phyloP scores from a whole-genome alignment of 1,284 basidiomycete genomes.

The Sphaerobolus stellatus region DNA sequence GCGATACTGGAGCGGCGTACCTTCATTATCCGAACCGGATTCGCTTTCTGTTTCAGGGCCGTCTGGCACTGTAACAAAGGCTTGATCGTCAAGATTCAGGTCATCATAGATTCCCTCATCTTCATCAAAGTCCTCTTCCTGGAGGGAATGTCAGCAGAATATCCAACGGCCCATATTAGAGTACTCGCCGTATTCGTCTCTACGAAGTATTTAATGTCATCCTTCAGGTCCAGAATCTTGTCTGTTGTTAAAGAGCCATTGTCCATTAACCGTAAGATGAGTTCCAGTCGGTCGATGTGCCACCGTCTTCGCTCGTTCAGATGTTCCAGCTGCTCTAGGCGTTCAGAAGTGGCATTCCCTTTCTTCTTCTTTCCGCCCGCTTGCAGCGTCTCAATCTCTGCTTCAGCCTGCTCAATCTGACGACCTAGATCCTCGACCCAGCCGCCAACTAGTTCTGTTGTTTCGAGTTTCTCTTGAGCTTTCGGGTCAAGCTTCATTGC shows the following conservation, averaged over 20 bases:
- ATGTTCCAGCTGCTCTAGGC: constrained; percentile 81
- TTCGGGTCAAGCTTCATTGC: constrained; percentile 94
- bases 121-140: constrained; percentile 98
- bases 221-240: constrained; percentile 81
- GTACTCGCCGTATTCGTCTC: constrained; percentile 82
- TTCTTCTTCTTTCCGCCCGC: constrained; percentile 83
- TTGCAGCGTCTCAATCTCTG: constrained; percentile 90
- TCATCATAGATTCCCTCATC: constrained; percentile 99
- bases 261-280: constrained; percentile 90
- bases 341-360: constrained; percentile 71
- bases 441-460: constrained; percentile 81
- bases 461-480: constrained; percentile 94
- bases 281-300: constrained; percentile 93
- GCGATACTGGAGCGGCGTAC: constrained; percentile 33
- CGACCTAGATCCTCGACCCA: constrained; percentile 91
- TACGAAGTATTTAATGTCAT: constrained; percentile 96
- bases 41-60: constrained; percentile 74
- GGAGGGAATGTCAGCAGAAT: constrained; percentile 10
- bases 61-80: constrained; percentile 73
- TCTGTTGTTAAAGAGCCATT: constrained; percentile 90
- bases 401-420: constrained; percentile 93
- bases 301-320: constrained; percentile 94
- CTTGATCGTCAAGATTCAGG: constrained; percentile 94
- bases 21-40: constrained; percentile 73
- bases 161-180: constrained; percentile 35